Conservation (phyloP, 805 yeast genomes). For the Starmera caribaea region DNA sequence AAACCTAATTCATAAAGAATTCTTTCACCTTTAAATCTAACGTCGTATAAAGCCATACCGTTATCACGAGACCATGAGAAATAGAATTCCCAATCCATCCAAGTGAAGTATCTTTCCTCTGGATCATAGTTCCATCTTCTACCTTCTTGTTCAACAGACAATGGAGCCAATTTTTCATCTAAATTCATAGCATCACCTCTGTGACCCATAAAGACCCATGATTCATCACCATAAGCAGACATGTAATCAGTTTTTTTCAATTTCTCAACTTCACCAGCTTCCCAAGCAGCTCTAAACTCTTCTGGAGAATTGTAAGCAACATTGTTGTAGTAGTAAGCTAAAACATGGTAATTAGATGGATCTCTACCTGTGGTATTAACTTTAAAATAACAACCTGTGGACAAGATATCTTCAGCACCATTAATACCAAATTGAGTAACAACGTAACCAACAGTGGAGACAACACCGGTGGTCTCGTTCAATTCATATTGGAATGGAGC, state of each 20-base stretch:
- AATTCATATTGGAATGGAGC: not conserved
- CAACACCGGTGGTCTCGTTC: not conserved
- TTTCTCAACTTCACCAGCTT: conserved; percentile 10
- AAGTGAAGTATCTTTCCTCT: conserved; percentile 18
- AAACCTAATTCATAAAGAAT: conserved; percentile 18
- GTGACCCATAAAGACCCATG: conserved; percentile 4
- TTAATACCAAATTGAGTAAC: not conserved
- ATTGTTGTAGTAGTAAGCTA: conserved; percentile 16
- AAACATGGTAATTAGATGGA: conserved; percentile 5
- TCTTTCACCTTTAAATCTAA: conserved; percentile 22
- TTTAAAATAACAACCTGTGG: conserved; percentile 16
- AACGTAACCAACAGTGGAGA: not conserved
- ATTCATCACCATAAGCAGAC: conserved; percentile 3
- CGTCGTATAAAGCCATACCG: conserved; percentile 17
- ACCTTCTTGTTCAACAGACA: conserved; percentile 17
- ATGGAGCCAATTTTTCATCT: conserved; percentile 17
- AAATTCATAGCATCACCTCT: conserved; percentile 7
- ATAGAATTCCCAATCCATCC: conserved; percentile 23
- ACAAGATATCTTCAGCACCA: conserved; percentile 16
- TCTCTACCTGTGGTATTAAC: conserved; percentile 16
- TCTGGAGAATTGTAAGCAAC: conserved; percentile 14
- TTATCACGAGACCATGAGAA: conserved; percentile 17
- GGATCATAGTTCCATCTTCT: conserved; percentile 19
- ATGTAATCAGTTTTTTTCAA: conserved; percentile 8
- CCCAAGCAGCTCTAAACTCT: conserved; percentile 16